Evolutionary conservation across 805 yeast species (phyloP), one percentile per base, ranked within the genome.

Genomic region (Sugiyamaella chiloensis): DNA sequence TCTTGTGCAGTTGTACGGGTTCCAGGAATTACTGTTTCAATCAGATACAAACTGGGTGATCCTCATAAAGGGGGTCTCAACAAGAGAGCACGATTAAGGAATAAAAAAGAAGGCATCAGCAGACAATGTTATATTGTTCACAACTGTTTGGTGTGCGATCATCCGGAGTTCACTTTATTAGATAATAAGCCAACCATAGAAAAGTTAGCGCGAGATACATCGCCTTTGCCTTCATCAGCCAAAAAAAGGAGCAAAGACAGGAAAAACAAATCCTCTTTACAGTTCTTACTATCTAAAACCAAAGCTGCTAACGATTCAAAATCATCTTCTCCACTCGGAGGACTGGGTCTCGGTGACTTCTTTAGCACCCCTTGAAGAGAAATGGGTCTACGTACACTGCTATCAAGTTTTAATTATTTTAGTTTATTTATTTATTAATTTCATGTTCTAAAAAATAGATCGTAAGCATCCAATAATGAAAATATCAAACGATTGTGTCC

Each of bases 21-120:
- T 9, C 57, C 60, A 0, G 61, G 58, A 8, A n/a, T 56, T 30
- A 56, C 52, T 19, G 46, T 49, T 40, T 35, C 6, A 12, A 46
- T 47, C 11, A 36, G 56, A 2, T 34, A 42, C 9, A 31, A 21
- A 21, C 27, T 30, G 24, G 47, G 48, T 20, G 24, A 16, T 9
- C 7, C 16, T 16, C 23, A 17, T 16, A 24, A 24, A 16, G 40
- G 49, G 7, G 49, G 49, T n/a, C 26, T 46, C 3, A 40, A 44
- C 2, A 46, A 40, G 24, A 12, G 49, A 5, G 40, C 19, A 7
- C 9, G 47, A 8, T 20, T 24, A 17, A 31, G 19, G 21, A 21
- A n/a, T 5, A 37, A 21, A 5, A 4, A 12, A 31, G 12, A 5
- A n/a, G 9, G 17, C 4, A 16, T 21, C 11, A 12, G 21, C 20